Evolutionary conservation across 176 grass and related monocot species (phyloP).

Genomic region (Poa pratensis): DNA sequence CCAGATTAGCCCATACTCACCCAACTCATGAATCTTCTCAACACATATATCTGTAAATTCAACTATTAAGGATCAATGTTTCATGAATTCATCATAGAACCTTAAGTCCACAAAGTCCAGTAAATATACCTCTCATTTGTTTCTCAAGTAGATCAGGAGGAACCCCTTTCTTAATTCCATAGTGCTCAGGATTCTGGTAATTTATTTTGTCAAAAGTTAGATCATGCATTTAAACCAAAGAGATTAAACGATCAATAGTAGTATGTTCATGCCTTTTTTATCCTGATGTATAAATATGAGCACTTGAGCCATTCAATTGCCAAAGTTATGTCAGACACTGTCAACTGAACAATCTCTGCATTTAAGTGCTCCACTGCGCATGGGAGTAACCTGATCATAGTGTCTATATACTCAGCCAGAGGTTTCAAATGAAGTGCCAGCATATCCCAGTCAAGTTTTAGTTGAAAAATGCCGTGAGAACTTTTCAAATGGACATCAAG

Average conservation of each 20-base stretch:
- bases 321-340: conserved; percentile 78
- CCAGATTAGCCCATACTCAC: conserved; percentile 88
- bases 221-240: conserved; percentile 28
- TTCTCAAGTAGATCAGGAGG: conserved; percentile 68
- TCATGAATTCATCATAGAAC: conserved; percentile 42
- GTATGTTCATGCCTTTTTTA: conserved; percentile 71
- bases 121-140: conserved; percentile 74
- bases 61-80: conserved; percentile 38
- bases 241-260: conserved; percentile 29
- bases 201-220: conserved; percentile 39
- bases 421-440: conserved; percentile 23
- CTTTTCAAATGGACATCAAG: conserved; percentile 43
- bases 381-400: conserved; percentile 69
- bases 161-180: conserved; percentile 74
- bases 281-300: conserved; percentile 87
- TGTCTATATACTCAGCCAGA: conserved; percentile 34
- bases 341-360: conserved; percentile 94
- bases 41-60: conserved; percentile 83
- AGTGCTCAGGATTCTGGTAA: conserved; percentile 90
- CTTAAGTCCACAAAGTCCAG: conserved; percentile 9
- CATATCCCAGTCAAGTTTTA: conserved; percentile 16
- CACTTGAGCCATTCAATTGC: conserved; percentile 96
- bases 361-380: conserved; percentile 93
- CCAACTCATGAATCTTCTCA: conserved; percentile 77
- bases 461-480: conserved; percentile 39